Conservation (phyloP, 108 stramenopile species). For the Cylindrotheca closterium region DNA sequence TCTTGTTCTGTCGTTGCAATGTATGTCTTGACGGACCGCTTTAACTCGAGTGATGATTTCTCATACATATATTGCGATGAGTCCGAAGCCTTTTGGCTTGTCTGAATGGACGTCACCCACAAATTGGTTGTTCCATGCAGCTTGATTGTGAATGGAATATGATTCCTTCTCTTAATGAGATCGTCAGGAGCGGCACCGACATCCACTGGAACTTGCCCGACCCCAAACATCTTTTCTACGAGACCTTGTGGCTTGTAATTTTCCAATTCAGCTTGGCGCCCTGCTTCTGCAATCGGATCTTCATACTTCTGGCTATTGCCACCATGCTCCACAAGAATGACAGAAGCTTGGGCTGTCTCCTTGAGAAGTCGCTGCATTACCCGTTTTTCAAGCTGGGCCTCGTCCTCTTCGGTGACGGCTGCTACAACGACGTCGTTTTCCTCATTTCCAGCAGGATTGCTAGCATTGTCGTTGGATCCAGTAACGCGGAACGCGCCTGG, state of each 20-base stretch:
- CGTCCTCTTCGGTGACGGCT: constrained; percentile 5
- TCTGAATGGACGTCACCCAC: constrained; percentile 66
- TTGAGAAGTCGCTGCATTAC: constrained; percentile 15
- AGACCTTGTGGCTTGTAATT: constrained; percentile 4
- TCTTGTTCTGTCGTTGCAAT: constrained; percentile 48
- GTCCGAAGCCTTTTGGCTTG: constrained; percentile 30
- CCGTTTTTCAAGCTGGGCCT: constrained; percentile 17
- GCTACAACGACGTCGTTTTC: constrained; percentile 8
- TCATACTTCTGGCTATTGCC: background rate
- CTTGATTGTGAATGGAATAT: constrained; percentile 42
- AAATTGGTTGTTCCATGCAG: constrained; percentile 51
- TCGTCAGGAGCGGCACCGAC: constrained; percentile 20
- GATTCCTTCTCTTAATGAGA: constrained; percentile 20
- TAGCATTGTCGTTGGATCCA: background rate
- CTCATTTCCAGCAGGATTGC: background rate
- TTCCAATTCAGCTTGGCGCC: constrained; percentile 3
- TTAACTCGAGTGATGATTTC: constrained; percentile 11
- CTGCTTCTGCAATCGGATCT: constrained; percentile 12
- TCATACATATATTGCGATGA: background rate
- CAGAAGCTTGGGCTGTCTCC: constrained; percentile 16
- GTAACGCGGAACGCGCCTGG: background rate
- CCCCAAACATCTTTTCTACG: constrained; percentile 25
- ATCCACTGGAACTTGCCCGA: constrained; percentile 9
- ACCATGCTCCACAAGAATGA: constrained; percentile 9
- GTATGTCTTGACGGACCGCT: constrained; percentile 14